A percentile compares a stretch with the other conserved stretches of the same genome.
These are phyloP conservation scores for Tubosaeta sp. DNA, from an alignment of 768 basidiomycete genomes.

Conservation along the genomic window DNA sequence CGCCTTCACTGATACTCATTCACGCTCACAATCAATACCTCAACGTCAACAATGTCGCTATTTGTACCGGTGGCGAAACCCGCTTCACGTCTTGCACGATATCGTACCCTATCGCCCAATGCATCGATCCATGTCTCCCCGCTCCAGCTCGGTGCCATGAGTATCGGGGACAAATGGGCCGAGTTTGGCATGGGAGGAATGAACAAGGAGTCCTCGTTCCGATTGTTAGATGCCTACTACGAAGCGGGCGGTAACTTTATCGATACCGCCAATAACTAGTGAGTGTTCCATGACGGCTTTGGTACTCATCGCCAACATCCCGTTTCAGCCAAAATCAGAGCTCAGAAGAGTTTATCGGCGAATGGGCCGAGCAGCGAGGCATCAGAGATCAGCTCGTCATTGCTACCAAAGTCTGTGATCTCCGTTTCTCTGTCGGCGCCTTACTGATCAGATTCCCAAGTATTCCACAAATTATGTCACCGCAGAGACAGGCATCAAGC, in stretches of 20 bases:
- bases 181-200: slow-evolving; percentile 33
- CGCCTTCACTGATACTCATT: neutral
- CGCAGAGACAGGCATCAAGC: slow-evolving; percentile 9
- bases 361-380: slow-evolving; percentile 44
- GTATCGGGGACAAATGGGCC: slow-evolving; percentile 40
- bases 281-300: slow-evolving; percentile 3
- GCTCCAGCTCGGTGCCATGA: slow-evolving; percentile 40
- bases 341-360: slow-evolving; percentile 51
- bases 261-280: slow-evolving; percentile 47
- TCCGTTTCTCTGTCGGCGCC: neutral
- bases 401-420: slow-evolving; percentile 35
- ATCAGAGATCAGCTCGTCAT: slow-evolving; percentile 47
- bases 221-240: slow-evolving; percentile 42
- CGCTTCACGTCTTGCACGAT: slow-evolving; percentile 27
- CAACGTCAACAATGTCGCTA: slow-evolving; percentile 2
- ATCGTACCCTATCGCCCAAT: slow-evolving; percentile 33
- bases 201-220: slow-evolving; percentile 40
- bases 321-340: slow-evolving; percentile 44
- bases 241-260: slow-evolving; percentile 49
- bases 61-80: slow-evolving; percentile 23
- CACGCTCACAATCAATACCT: neutral
- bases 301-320: neutral
- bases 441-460: slow-evolving; percentile 1
- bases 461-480: slow-evolving; percentile 21
- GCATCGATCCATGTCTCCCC: slow-evolving; percentile 42